phyloP scores from a whole-genome alignment of 805 yeast genomes.

The Wickerhamomyces chambardii region DNA sequence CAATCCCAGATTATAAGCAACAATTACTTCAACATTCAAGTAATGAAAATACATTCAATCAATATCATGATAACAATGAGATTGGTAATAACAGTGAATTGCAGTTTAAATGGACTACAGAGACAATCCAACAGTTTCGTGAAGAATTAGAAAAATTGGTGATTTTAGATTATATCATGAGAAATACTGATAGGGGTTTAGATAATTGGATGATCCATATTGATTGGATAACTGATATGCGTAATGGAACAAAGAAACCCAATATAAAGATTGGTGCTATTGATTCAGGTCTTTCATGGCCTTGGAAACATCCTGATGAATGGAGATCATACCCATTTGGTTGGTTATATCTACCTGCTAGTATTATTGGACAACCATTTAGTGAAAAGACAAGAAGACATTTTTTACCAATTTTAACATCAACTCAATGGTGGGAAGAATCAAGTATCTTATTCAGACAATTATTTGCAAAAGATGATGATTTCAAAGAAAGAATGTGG shows the following conservation, averaged over 20 bases:
- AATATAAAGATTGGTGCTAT: conserved; percentile 55
- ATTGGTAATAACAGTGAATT: conserved; percentile 3
- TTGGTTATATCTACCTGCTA: conserved; percentile 61
- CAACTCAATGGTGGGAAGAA: conserved; percentile 65
- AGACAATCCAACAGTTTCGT: conserved; percentile 39
- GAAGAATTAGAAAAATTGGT: conserved; percentile 62
- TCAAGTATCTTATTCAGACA: conserved; percentile 35
- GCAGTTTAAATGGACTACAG: conserved; percentile 45
- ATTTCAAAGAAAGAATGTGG: conserved; percentile 62
- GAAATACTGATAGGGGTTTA: conserved; percentile 67
- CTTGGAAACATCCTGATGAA: conserved; percentile 80
- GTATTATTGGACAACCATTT: conserved; percentile 61
- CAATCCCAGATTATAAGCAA: conserved; percentile 34
- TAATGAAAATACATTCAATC: not conserved
- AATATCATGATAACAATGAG: not conserved
- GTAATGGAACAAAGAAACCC: conserved; percentile 23
- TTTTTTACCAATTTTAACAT: conserved; percentile 48
- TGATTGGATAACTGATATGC: conserved; percentile 26
- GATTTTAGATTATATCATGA: conserved; percentile 59
- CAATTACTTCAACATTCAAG: conserved; percentile 2
- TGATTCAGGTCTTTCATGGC: conserved; percentile 67
- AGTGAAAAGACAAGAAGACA: conserved; percentile 44
- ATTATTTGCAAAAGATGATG: conserved; percentile 45
- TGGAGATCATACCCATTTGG: conserved; percentile 78
- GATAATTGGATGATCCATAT: conserved; percentile 74